Evolutionary conservation across 345 rosid genomes (phyloP), one percentile per base, ranked within the genome.

Genomic region (Citrus reticulata): DNA sequence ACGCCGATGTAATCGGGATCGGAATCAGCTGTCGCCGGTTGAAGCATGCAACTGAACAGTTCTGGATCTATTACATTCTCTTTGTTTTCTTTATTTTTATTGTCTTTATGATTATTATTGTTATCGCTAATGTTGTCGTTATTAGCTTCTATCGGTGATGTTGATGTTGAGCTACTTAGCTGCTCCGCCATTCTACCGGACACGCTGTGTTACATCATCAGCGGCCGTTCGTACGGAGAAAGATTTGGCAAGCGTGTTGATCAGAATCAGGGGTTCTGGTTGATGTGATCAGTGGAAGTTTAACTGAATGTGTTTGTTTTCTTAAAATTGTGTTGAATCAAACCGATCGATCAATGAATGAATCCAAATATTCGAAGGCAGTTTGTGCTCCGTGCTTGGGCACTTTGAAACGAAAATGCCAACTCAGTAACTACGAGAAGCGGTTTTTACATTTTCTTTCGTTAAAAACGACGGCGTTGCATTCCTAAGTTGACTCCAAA

Each of bases 1-100:
- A 90, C 80, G 77, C 94, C 98, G 81, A 91, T 39, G 70, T 92
- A 96, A 10, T 81, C 84, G 24, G 91, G 92, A 89, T 89, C 93
- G 78, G 87, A 88, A 72, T 90, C 90, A 68, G 92, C 14, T 63
- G 81, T 82, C 35, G 74, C 68, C 2, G 99, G 95, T 42, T 96
- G 98, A 82, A 96, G 91, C 89, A 91, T 83, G 83, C 97, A 93
- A 76, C 92, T 73, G 77, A 93, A 86, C 70, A 91, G 78, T 83
- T 90, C 97, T 17, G 86, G 94, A 91, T 91, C 97, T 78, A 83
- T 82, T 4, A 66, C 74, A 49, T 74, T 81, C 81, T 65, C 81
- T 27, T 76, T 81, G 27, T 61, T 32, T 64, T 27, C 32, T 27
- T 24, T 60, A 24, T 25, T 64, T n/a, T 37, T 59, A 25, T 46